Evolutionary conservation across 805 yeast genomes (phyloP).

Genomic region (Cyberlindnera suaveolens): DNA sequence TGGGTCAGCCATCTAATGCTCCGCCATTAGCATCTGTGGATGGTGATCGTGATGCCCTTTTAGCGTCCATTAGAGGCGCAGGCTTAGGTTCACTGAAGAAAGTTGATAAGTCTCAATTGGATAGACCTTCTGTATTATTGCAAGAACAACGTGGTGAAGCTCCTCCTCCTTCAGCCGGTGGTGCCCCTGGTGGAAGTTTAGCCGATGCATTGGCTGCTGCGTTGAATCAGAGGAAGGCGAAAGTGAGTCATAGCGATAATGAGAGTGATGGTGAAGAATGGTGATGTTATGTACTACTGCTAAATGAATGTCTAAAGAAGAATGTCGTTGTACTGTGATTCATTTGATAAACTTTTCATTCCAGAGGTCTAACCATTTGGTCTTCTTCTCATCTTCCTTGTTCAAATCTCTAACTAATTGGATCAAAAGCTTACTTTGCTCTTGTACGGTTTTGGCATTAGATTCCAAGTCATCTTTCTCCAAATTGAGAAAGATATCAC

Average conservation of each 20-base stretch:
- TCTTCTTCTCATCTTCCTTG: conserved; percentile 42
- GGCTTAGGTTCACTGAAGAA: conserved; percentile 61
- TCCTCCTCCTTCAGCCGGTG: conserved; percentile 32
- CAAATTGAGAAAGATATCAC: conserved; percentile 41
- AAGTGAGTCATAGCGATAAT: conserved; percentile 76
- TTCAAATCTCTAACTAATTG: conserved; percentile 37
- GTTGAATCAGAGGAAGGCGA: conserved; percentile 70
- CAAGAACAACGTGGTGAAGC: conserved; percentile 68
- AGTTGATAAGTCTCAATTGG: conserved; percentile 79
- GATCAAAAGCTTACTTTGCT: conserved; percentile 14
- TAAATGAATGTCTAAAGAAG: neutral
- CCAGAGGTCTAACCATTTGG: conserved; percentile 57
- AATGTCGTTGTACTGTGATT: neutral
- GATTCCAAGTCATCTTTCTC: conserved; percentile 21
- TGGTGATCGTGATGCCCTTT: conserved; percentile 68
- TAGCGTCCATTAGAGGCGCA: conserved; percentile 81
- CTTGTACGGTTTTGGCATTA: conserved; percentile 27
- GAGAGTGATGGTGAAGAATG: conserved; percentile 80
- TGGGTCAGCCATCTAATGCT: conserved; percentile 16
- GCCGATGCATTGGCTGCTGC: conserved; percentile 92
- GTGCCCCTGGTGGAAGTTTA: conserved; percentile 49
- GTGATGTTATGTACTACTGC: conserved; percentile 26
- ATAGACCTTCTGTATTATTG: conserved; percentile 65
- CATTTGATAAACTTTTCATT: conserved; percentile 30
- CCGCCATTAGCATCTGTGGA: conserved; percentile 34